Conservation (phyloP, 1,139 yeast species). For the Saccharomyces hybrid region DNA sequence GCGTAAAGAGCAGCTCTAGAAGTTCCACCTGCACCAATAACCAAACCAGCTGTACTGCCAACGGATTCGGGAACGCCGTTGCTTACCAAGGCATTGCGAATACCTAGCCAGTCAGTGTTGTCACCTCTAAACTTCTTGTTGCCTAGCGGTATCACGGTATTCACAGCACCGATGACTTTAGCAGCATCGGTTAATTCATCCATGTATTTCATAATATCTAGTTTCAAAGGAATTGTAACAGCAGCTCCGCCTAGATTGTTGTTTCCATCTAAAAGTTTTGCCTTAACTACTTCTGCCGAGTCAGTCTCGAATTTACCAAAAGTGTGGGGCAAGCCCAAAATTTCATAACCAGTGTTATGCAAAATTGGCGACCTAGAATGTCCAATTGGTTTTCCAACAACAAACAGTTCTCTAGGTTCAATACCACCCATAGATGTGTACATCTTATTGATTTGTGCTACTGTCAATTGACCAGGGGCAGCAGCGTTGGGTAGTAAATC, state of each 20-base stretch:
- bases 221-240: constrained; percentile 82
- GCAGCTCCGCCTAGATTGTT: constrained; percentile 77
- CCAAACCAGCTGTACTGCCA: constrained; percentile 47
- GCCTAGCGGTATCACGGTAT: constrained; percentile 62
- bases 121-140: constrained; percentile 62
- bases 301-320: constrained; percentile 67
- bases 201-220: constrained; percentile 63
- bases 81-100: constrained; percentile 54
- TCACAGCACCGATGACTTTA: constrained; percentile 78
- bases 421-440: constrained; percentile 58
- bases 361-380: constrained; percentile 86
- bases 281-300: constrained; percentile 44
- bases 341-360: constrained; percentile 68
- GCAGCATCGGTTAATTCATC: constrained; percentile 67
- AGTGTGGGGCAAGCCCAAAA: constrained; percentile 68
- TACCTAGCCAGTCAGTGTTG: constrained; percentile 95
- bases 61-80: constrained; percentile 48
- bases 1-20: constrained; percentile 94
- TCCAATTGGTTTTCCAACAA: constrained; percentile 73
- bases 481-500: constrained; percentile 53
- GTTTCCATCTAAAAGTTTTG: constrained; percentile 40
- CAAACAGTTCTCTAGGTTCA: constrained; percentile 51
- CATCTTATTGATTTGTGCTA: constrained; percentile 53
- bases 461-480: constrained; percentile 70
- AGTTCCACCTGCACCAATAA: constrained; percentile 97